Base-by-base conservation (phyloP, 176 grass and related monocot genomes). In the Juncus inflexus region DNA sequence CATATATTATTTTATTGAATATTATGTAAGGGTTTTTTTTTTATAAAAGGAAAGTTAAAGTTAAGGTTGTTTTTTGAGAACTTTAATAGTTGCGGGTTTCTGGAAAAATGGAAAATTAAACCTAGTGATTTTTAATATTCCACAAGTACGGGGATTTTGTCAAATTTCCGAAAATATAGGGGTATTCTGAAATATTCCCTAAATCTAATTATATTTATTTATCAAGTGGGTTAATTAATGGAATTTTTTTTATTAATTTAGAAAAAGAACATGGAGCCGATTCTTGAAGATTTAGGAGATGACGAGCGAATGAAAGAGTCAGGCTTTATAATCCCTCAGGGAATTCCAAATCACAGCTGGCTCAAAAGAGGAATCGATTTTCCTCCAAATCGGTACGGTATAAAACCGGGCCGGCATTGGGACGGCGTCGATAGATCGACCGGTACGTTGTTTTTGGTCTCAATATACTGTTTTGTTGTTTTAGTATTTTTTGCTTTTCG, bases 281-380 rank as follows among this genome's bases (percentile, higher is more conserved):
- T 73, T 50, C 67, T 91, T 10, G 85, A 89, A 63, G 87, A 97
- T 82, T 85, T 97, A 65, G 82, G 92, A 62, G 87, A 86, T 16
- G 67, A 91, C 77, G 85, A 91, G 63, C 85, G 85, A 40, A 97
- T 97, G 92, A 91, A 91, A 81, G 92, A 91, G 64, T 97, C 92
- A 40, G 92, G 92, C 0, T 97, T 97, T 74, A 89, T 91, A 59
- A 82, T 97, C 80, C 92, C 92, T 42, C 92, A 97, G 67, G 79
- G 70, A 61, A 71, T 97, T 81, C 92, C 87, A 15, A 65, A 19
- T 66, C 85, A 97, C 59, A 97, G 92, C 59, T 97, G 92, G 92
- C 5, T 97, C 40, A 97, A 97, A 65, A 80, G 87, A 51, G 87
- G 82, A n/a, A 61, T 97, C 41, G 87, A 97, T 86, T 84, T 76